These are phyloP conservation scores for Purshia tridentata DNA, from an alignment of 306 rosid species.

Conservation along the genomic window DNA sequence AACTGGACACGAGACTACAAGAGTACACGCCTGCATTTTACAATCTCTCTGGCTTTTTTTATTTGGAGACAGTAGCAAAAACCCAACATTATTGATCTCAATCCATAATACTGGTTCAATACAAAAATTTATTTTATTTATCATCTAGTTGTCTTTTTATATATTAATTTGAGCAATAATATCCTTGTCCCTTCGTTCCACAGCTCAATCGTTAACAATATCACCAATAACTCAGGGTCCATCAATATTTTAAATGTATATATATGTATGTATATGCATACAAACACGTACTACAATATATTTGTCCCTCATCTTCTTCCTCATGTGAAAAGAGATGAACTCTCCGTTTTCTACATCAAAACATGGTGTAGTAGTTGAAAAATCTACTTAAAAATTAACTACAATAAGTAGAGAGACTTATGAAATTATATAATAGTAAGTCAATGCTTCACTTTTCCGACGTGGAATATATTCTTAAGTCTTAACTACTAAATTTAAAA, in stretches of 20 bases:
- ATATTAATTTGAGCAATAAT: background rate
- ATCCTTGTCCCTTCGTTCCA: constrained; percentile 1
- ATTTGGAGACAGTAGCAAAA: background rate
- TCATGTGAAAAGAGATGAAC: too few species aligned
- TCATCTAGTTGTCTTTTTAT: background rate
- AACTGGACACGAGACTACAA: background rate
- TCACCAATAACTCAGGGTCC: background rate
- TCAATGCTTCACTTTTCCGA: too few species aligned
- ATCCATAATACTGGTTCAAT: background rate
- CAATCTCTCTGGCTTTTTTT: background rate
- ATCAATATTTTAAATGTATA: background rate
- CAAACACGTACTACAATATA: too few species aligned
- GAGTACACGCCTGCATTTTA: too few species aligned
- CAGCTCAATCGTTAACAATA: background rate
- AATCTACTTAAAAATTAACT: too few species aligned
- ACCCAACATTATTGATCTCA: constrained; percentile 10
- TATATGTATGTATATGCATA: background rate
- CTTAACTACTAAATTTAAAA: too few species aligned
- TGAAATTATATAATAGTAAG: too few species aligned
- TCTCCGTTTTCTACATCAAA: too few species aligned
- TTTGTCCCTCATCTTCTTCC: too few species aligned
- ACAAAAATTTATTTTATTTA: background rate
- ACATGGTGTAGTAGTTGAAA: too few species aligned
- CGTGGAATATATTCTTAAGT: too few species aligned
- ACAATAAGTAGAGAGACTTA: too few species aligned